phyloP scores from a whole-genome alignment of 345 rosid genomes.

The Eucalyptus virginea region DNA sequence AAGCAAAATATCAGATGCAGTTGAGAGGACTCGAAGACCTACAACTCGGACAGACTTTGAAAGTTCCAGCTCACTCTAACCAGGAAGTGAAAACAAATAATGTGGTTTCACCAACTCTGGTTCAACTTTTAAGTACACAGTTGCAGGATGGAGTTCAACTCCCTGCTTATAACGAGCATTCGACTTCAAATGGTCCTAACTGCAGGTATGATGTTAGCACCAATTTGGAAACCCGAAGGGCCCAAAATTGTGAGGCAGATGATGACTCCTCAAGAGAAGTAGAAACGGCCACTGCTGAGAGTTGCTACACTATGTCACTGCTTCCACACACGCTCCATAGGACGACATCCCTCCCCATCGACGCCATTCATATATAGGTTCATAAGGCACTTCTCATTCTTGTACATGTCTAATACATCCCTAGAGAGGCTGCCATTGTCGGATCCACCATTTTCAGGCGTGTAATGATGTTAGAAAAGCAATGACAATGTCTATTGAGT shows the following conservation, averaged over 20 bases:
- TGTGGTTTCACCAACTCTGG: neutral
- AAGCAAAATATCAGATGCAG: slow-evolving; percentile 50
- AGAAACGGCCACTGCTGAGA: slow-evolving; percentile 6
- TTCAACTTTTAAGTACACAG: neutral
- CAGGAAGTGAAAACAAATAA: neutral
- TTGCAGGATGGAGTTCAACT: neutral
- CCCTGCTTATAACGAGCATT: neutral
- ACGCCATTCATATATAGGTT: slow-evolving; percentile 38
- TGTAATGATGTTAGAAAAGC: neutral
- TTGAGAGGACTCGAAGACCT: slow-evolving; percentile 46
- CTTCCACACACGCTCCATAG: slow-evolving; percentile 36
- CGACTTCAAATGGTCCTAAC: neutral
- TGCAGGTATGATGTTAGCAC: neutral
- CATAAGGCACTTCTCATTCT: slow-evolving; percentile 14
- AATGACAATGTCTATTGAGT: neutral
- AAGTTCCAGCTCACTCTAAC: neutral
- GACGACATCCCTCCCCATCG: slow-evolving; percentile 63
- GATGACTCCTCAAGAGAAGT: slow-evolving; percentile 1
- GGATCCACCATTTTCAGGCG: neutral
- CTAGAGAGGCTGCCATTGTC: slow-evolving; percentile 12
- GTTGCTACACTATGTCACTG: slow-evolving; percentile 10
- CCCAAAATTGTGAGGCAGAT: slow-evolving; percentile 4
- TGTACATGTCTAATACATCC: neutral
- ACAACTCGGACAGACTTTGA: slow-evolving; percentile 14
- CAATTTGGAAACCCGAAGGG: slow-evolving; percentile 11